A percentile compares a stretch with the other conserved stretches of the same genome.
These are phyloP conservation scores for Plasmodium yoelii DNA, from an alignment of 169 alveolate species.

Conservation along the genomic window DNA sequence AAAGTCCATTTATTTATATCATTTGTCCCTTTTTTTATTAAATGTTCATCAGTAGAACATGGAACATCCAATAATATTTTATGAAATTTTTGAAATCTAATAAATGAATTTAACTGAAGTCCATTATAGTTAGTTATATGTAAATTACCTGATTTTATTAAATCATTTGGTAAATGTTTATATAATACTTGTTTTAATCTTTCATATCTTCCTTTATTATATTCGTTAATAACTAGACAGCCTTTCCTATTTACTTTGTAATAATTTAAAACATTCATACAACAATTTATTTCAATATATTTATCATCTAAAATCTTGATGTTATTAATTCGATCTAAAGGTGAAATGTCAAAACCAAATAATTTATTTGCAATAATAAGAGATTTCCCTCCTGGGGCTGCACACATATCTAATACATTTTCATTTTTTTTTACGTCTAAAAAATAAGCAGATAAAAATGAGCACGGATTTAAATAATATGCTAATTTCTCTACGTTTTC, in stretches of 20 bases:
- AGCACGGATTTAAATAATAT: constrained; percentile 53
- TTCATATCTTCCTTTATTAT: constrained; percentile 70
- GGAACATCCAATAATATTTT: constrained; percentile 86
- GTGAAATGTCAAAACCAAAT: constrained; percentile 35
- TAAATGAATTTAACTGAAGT: constrained; percentile 51
- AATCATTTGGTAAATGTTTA: constrained; percentile 78
- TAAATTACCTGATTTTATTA: constrained; percentile 69
- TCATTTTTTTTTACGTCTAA: constrained; percentile 78
- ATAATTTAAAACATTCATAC: constrained; percentile 38
- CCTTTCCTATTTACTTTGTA: constrained; percentile 27
- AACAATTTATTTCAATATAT: constrained; percentile 63
- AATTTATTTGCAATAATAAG: constrained; percentile 81
- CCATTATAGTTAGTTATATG: constrained; percentile 80
- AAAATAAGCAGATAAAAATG: constrained; percentile 78
- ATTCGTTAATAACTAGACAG: constrained; percentile 82
- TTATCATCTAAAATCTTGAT: constrained; percentile 42
- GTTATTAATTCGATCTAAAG: constrained; percentile 75
- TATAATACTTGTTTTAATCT: constrained; percentile 77
- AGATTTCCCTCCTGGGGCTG: constrained; percentile 91
- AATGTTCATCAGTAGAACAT: constrained; percentile 84
- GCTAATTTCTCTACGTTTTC: constrained; percentile 17
- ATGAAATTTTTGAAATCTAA: constrained; percentile 80
- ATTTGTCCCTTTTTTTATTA: constrained; percentile 41
- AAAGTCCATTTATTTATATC: constrained; percentile 79
- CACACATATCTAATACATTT: constrained; percentile 89